These are phyloP conservation scores for Cyberlindnera amylophila DNA, from an alignment of 805 yeast species.

Conservation along the genomic window DNA sequence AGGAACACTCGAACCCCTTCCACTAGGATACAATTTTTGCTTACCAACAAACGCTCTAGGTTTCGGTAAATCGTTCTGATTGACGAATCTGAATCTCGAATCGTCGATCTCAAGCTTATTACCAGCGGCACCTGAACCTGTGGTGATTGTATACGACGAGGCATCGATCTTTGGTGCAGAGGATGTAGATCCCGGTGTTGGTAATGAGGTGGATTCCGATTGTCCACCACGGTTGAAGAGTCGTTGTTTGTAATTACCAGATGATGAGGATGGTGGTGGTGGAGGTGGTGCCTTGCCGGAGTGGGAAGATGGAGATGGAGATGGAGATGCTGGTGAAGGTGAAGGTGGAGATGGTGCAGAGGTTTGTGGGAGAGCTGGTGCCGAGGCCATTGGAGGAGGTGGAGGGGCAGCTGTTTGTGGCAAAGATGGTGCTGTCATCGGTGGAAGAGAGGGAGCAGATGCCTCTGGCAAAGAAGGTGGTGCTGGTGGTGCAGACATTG, in stretches of 20 bases:
- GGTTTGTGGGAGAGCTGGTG: conserved; percentile 8
- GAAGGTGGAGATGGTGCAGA: conserved; percentile 25
- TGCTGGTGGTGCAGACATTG: conserved; percentile 17
- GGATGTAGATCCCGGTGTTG: conserved; percentile 14
- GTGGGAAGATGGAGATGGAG: not conserved
- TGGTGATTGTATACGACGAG: conserved; percentile 27
- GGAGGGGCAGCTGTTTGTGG: conserved; percentile 21
- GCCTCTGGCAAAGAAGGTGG: conserved; percentile 23
- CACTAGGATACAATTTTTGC: conserved; percentile 86
- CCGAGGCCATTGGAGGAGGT: conserved; percentile 25
- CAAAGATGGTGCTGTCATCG: conserved; percentile 3
- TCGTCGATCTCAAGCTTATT: conserved; percentile 41
- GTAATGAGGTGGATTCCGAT: conserved; percentile 17
- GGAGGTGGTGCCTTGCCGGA: conserved; percentile 19
- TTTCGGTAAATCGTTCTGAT: conserved; percentile 68
- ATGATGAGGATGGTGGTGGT: conserved; percentile 26
- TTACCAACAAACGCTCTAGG: conserved; percentile 78
- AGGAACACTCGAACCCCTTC: conserved; percentile 63
- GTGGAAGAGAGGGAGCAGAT: conserved; percentile 15
- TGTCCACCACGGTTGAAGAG: conserved; percentile 10
- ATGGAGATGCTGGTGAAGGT: conserved; percentile 1
- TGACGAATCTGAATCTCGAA: conserved; percentile 32
- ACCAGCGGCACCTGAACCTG: conserved; percentile 15
- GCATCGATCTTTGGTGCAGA: conserved; percentile 26
- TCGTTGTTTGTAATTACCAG: conserved; percentile 25